These are phyloP conservation scores for Nevesoporus exiguus DNA, from an alignment of 768 basidiomycete genomes.

Conservation along the genomic window DNA sequence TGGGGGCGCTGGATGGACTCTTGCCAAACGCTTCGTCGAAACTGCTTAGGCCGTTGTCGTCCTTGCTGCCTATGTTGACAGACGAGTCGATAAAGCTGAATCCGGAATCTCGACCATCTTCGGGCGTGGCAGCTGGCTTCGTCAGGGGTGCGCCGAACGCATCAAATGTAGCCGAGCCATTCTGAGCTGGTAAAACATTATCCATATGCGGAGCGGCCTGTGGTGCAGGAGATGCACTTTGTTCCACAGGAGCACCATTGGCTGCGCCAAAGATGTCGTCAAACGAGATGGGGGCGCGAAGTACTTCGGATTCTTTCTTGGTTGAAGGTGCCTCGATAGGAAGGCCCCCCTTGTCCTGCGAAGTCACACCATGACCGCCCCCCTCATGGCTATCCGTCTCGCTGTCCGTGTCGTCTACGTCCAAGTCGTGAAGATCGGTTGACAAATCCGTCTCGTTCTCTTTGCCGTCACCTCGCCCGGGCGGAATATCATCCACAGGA, in stretches of 20 bases:
- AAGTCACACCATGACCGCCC: slow-evolving; percentile 32
- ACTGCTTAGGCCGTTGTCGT: slow-evolving; percentile 42
- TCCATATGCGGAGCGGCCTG: slow-evolving; percentile 18
- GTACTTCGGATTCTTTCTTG: slow-evolving; percentile 10
- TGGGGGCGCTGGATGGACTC: slow-evolving; percentile 38
- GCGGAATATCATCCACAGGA: slow-evolving; percentile 31
- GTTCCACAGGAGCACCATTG: slow-evolving; percentile 18
- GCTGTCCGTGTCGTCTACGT: slow-evolving; percentile 53
- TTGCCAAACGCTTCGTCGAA: slow-evolving; percentile 76
- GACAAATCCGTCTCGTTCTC: slow-evolving; percentile 52
- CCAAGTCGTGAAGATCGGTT: slow-evolving; percentile 55
- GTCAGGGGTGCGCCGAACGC: slow-evolving; percentile 38
- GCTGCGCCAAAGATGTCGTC: slow-evolving; percentile 54
- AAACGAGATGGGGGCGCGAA: slow-evolving; percentile 36
- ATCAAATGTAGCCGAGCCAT: slow-evolving; percentile 29
- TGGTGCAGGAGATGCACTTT: slow-evolving; percentile 15
- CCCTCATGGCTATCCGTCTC: slow-evolving; percentile 47
- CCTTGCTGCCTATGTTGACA: slow-evolving; percentile 10
- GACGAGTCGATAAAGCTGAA: slow-evolving; percentile 21
- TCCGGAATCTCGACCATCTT: slow-evolving; percentile 18
- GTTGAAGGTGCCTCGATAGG: slow-evolving; percentile 12
- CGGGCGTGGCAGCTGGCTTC: slow-evolving; percentile 14
- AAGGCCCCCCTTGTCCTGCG: slow-evolving; percentile 20
- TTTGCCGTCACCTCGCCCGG: slow-evolving; percentile 21
- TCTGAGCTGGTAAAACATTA: slow-evolving; percentile 14